These are phyloP conservation scores for Micractinium sp. DNA, from an alignment of 139 green algal genomes.

Conservation along the genomic window DNA sequence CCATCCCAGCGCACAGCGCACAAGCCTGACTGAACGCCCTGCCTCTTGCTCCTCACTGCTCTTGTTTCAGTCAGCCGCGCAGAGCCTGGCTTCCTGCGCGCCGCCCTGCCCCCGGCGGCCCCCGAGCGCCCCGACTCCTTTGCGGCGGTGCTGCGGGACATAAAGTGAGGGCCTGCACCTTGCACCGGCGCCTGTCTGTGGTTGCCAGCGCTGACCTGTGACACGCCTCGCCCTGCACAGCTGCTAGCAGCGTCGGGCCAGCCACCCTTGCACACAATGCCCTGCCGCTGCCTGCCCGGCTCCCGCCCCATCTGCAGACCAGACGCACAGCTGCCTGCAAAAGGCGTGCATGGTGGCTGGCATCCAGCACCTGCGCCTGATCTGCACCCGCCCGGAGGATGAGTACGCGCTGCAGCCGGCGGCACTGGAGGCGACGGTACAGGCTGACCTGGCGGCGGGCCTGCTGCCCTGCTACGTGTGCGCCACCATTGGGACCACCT, in stretches of 20 bases:
- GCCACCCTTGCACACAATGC: no score
- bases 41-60: no score
- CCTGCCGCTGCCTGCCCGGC: no score
- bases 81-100: neutral
- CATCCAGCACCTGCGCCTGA: conserved; percentile 63
- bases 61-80: neutral
- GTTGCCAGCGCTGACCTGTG: no score
- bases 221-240: no score
- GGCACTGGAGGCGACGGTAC: conserved; percentile 59
- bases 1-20: no score
- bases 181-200: no score
- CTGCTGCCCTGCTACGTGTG: conserved; percentile 78
- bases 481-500: conserved; percentile 84
- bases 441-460: conserved; percentile 62
- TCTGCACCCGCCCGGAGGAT: conserved; percentile 52
- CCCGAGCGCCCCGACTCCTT: neutral
- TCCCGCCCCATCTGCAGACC: conserved; percentile 44
- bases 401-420: conserved; percentile 65
- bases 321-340: conserved; percentile 58
- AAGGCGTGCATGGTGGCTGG: conserved; percentile 86
- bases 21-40: no score
- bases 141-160: neutral
- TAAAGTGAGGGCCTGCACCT: neutral
- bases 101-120: neutral
- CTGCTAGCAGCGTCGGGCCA: no score